phyloP scores from a whole-genome alignment of 768 basidiomycete genomes.

The Astraeus odoratus region DNA sequence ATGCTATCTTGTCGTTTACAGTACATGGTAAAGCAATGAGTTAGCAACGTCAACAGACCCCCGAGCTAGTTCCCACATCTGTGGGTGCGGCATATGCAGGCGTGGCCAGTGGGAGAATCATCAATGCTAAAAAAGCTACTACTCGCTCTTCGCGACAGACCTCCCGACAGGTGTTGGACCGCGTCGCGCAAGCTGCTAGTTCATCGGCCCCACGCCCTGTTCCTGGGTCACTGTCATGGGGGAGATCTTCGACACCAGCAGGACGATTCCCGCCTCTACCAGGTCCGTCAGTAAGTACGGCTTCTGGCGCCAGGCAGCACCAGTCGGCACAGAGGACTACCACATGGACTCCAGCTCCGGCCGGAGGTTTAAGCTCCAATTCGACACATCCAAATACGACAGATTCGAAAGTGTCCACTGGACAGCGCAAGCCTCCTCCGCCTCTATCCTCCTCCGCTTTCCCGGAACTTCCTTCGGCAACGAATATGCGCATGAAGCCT shows the following conservation, averaged over 20 bases:
- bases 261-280: constrained; percentile 28
- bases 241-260: constrained; percentile 19
- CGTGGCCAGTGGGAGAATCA: constrained; percentile 73
- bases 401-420: background rate
- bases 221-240: constrained; percentile 4
- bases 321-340: constrained; percentile 44
- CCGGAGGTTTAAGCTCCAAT: constrained; percentile 41
- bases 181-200: constrained; percentile 76
- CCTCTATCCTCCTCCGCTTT: constrained; percentile 52
- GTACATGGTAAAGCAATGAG: background rate
- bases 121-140: constrained; percentile 78
- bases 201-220: constrained; percentile 31
- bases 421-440: constrained; percentile 22
- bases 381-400: constrained; percentile 12
- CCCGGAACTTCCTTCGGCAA: constrained; percentile 57
- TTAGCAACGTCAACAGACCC: constrained; percentile 82
- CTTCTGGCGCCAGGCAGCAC: constrained; percentile 32
- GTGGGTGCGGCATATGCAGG: constrained; percentile 67
- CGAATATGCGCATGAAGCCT: constrained; percentile 34
- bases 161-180: constrained; percentile 73
- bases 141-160: constrained; percentile 48
- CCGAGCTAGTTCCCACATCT: constrained; percentile 57
- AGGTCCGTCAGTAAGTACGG: background rate
- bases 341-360: constrained; percentile 27
- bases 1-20: background rate